Evolutionary conservation across 2,329 filamentous ascomycete genomes (phyloP).

Genomic region (Xylariaceae sp.): DNA sequence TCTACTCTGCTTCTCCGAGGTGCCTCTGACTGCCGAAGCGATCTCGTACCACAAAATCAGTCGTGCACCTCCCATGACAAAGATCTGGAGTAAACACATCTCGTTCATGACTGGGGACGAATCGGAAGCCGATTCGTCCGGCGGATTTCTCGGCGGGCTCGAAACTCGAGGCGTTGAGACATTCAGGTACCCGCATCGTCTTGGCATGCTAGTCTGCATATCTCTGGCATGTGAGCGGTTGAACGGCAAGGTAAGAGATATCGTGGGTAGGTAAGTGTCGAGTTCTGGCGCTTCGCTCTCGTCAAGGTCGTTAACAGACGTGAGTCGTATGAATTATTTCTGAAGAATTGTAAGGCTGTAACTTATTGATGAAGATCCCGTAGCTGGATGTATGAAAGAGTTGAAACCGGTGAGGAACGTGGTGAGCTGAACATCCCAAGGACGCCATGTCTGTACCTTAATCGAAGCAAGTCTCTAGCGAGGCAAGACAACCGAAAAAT

Average conservation of each 20-base stretch:
- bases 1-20: too few species aligned
- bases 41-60: background rate
- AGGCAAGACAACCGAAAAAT: too few species aligned
- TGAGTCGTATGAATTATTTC: background rate
- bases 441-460: background rate
- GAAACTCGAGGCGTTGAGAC: background rate
- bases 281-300: background rate
- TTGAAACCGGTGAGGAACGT: background rate
- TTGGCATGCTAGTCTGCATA: background rate
- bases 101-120: background rate
- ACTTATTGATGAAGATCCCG: too few species aligned
- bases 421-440: background rate
- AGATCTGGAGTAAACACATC: background rate
- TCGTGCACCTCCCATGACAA: background rate
- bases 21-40: too few species aligned
- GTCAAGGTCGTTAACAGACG: background rate
- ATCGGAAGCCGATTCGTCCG: background rate
- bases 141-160: background rate
- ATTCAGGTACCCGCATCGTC: background rate
- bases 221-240: background rate
- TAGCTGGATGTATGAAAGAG: too few species aligned
- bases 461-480: background rate
- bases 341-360: too few species aligned
- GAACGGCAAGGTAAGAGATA: background rate
- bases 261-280: background rate